A percentile compares a stretch with the other conserved stretches of the same genome.
phyloP scores from a whole-genome alignment of 1,284 basidiomycete species.

The Chondrostereum purpureum region DNA sequence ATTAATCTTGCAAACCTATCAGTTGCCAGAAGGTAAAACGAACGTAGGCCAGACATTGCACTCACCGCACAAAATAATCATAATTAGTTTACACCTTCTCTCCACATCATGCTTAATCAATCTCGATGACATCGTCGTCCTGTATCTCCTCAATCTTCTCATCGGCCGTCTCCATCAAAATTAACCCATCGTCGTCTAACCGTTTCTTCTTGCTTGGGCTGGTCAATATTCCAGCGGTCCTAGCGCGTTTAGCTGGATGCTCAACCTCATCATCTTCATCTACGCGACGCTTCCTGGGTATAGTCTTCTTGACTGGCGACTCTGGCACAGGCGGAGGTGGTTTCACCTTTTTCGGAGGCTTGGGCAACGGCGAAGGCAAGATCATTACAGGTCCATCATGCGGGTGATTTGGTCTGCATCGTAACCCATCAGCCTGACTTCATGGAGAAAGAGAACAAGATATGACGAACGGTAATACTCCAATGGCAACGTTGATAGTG shows the following conservation, averaged over 20 bases:
- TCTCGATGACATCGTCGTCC: conserved; percentile 46
- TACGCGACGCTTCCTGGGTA: conserved; percentile 45
- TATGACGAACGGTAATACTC: conserved; percentile 63
- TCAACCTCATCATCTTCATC: conserved; percentile 45
- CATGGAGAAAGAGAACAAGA: conserved; percentile 4
- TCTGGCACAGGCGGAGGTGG: conserved; percentile 33
- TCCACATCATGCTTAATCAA: too few relatives aligned
- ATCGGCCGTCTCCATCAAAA: conserved; percentile 54
- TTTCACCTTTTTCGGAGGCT: conserved; percentile 42
- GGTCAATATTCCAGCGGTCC: conserved; percentile 22
- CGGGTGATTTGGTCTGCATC: conserved; percentile 44
- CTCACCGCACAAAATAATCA: too few relatives aligned
- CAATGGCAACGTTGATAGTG: conserved; percentile 70
- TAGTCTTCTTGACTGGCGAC: conserved; percentile 32
- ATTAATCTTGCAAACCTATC: too few relatives aligned
- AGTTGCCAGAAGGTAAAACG: too few relatives aligned
- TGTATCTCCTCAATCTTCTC: conserved; percentile 47
- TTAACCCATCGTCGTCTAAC: conserved; percentile 66
- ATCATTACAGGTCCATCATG: conserved; percentile 44
- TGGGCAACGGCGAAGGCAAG: conserved; percentile 56
- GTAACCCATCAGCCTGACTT: conserved; percentile 4
- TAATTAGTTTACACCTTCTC: too few relatives aligned
- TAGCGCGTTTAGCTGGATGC: conserved; percentile 49
- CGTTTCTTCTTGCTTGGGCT: conserved; percentile 58
- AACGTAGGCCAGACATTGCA: too few relatives aligned